These are phyloP conservation scores for Monosporascus sp. DNA, from an alignment of 2,329 filamentous ascomycete genomes.

Conservation along the genomic window DNA sequence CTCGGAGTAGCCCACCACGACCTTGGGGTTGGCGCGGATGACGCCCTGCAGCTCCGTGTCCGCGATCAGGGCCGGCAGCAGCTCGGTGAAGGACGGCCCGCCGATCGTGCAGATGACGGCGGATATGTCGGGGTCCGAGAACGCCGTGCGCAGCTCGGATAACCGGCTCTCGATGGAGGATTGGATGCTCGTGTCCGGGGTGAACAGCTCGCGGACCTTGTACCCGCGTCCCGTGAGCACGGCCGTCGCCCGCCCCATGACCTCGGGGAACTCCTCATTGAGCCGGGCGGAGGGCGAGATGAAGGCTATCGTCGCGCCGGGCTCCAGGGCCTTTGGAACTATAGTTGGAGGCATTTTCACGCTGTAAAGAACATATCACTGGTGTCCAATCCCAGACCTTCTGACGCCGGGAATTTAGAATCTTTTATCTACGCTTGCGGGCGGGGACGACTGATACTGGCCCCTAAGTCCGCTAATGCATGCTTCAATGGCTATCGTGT, in stretches of 20 bases:
- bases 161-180: conserved; percentile 31
- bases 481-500: too few species aligned
- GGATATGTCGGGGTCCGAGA: conserved; percentile 29
- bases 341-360: conserved; percentile 13
- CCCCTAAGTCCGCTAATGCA: too few species aligned
- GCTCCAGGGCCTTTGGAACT: conserved; percentile 22
- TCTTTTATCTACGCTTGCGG: too few species aligned
- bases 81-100: conserved; percentile 33
- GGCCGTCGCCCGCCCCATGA: conserved; percentile 24
- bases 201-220: conserved; percentile 28
- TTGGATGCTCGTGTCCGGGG: conserved; percentile 22
- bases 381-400: too few species aligned
- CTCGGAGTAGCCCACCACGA: conserved; percentile 38
- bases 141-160: conserved; percentile 32
- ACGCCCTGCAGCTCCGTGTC: conserved; percentile 29
- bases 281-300: conserved; percentile 35
- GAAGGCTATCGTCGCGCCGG: conserved; percentile 34
- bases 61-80: conserved; percentile 31
- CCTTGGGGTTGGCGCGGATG: conserved; percentile 33
- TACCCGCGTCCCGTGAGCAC: conserved; percentile 30
- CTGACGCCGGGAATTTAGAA: too few species aligned
- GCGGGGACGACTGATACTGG: too few species aligned
- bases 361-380: not conserved
- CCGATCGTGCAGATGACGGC: conserved; percentile 36
- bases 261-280: conserved; percentile 23